Conservation (phyloP, 257 asterid species). For the Thymus mandschuricus region DNA sequence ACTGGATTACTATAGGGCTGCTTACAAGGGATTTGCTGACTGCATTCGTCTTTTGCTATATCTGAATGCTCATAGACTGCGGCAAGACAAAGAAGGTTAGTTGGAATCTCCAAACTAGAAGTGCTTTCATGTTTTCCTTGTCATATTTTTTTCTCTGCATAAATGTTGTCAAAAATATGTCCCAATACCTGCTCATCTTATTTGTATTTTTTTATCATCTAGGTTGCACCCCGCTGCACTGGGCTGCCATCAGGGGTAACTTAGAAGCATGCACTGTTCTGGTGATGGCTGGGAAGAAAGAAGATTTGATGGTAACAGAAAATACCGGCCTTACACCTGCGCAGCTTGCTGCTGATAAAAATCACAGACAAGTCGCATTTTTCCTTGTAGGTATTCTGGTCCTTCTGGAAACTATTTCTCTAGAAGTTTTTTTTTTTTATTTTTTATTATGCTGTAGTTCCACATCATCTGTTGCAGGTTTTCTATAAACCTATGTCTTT, state of each 20-base stretch:
- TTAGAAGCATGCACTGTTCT: slow-evolving; percentile 98
- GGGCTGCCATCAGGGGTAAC: slow-evolving; percentile 98
- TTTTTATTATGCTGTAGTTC: neutral
- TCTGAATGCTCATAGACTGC: slow-evolving; percentile 88
- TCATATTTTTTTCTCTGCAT: slow-evolving; percentile 10
- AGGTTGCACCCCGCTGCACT: slow-evolving; percentile 98
- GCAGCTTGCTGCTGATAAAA: slow-evolving; percentile 93
- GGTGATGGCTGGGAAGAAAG: slow-evolving; percentile 97
- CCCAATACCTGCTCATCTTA: slow-evolving; percentile 29
- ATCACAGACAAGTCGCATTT: slow-evolving; percentile 96
- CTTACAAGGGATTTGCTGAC: slow-evolving; percentile 97
- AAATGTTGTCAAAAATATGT: slow-evolving; percentile 13
- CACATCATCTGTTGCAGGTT: neutral
- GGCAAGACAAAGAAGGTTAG: slow-evolving; percentile 95
- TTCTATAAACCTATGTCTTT: neutral
- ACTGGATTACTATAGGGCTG: slow-evolving; percentile 73
- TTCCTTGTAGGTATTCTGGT: slow-evolving; percentile 83
- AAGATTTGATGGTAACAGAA: slow-evolving; percentile 86
- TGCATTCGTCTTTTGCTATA: slow-evolving; percentile 90
- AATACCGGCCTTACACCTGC: slow-evolving; percentile 97
- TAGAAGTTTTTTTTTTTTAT: neutral
- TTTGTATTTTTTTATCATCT: slow-evolving; percentile 31
- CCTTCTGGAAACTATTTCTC: slow-evolving; percentile 23
- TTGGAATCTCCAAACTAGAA: slow-evolving; percentile 20
- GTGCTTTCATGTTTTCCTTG: slow-evolving; percentile 11